Evolutionary conservation across 2,329 filamentous ascomycete species (phyloP), one percentile per base, ranked within the genome.

Genomic region (Diplocarpon mali): DNA sequence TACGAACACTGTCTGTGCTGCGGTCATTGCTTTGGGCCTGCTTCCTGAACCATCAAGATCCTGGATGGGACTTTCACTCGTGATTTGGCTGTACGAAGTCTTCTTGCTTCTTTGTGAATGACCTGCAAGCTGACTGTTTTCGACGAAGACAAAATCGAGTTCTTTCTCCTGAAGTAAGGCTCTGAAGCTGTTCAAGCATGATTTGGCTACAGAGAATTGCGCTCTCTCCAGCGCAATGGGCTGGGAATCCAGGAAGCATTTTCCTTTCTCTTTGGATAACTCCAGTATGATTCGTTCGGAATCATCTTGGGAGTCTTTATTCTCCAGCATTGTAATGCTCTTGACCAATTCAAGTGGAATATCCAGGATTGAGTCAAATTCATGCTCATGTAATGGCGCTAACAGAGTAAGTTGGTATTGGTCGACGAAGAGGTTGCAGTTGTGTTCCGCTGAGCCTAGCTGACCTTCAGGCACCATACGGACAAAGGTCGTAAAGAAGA

Each of bases 351-450:
- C 36, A 3, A 43, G 27, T 2, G 46, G 41, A 15, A 51, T 47
- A 13, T 49, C 41, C 5, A 51, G 41, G 13, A 45, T 46, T 16
- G 43, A 36, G 27, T 51, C 38, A 24, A 51, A 47, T 11, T 36
- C 15, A 12, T 20, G 24, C 9, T 35, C 36, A 3, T 36, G 37
- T 24, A 38, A 39, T 35, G 36, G 35, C 11, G 44, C 31, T 10
- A 48, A 13, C 9, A 49, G 29, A 8, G 20, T 40, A 10, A 51
- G 37, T 28, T 44, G 35, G n/a, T 39, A 35, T 5, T 36, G 38
- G 29, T 51, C 31, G 13, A 51, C n/a, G 28, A 47, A 42, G 9
- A 51, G 37, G n/a, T 29, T 40, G 10, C 37, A 27, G 28, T 44
- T 49, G 13, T 48, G 38, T 24, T 47, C 35, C 24, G 14, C 15